Evolutionary conservation across 441 rosid species (phyloP), one percentile per base, ranked within the genome.

Genomic region (Codiaeum variegatum): DNA sequence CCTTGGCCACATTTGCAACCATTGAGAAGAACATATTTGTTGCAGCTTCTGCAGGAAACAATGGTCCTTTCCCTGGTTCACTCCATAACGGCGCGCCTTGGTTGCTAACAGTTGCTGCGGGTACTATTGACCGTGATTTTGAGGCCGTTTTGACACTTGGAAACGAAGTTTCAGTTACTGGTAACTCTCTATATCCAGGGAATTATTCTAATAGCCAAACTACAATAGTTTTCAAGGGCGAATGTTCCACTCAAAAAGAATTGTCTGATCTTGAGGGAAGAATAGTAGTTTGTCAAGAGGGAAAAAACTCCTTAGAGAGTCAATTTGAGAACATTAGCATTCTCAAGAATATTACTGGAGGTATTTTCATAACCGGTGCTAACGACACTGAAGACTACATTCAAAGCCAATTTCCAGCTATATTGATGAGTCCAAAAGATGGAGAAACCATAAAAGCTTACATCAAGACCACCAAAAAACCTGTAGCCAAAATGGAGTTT

Each of bases 81-180:
- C 86, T 91, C 0, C 91, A 87, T 1, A 93, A 91, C 73, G 85
- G 93, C 21, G 87, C 90, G 19, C 98, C 98, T 23, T 93, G 98
- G 98, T 84, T 88, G 34, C 16, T 88, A 67, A 91, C 96, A 10
- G 91, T 93, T 1, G 94, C 91, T 32, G 98, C 97, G 2, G 90
- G 93, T 0, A 88, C 93, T 0, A 58, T 90, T 6, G 96, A 93
- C 60, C 80, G 97, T 42, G 90, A 90, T 67, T 91, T 91, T 54
- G 76, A 84, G 0, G 90, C 91, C 1, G 82, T 84, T 78, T 88
- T 78, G 4, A 77, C 82, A 58, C 86, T 92, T 16, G 93, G 93
- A 5, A 87, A 87, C 26, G 92, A 88, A 3, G 78, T 80, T 63
- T 65, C 81, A 58, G 67, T 83, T 6, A 55, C 69, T 0, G 93